phyloP scores from a whole-genome alignment of 371 early-diverging fungal species.

The Syncephalastrum monosporum region DNA sequence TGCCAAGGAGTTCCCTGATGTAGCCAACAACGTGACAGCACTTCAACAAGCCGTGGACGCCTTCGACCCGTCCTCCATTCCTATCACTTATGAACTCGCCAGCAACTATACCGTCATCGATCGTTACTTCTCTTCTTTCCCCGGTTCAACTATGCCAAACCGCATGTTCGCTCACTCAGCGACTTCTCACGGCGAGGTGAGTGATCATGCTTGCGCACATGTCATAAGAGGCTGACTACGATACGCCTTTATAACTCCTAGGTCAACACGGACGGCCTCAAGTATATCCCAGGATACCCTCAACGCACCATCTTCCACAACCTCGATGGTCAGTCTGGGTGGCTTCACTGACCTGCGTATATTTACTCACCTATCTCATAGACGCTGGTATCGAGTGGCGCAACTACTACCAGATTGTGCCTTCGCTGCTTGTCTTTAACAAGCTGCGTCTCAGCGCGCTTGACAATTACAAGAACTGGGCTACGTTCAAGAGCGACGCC shows the following conservation, averaged over 20 bases:
- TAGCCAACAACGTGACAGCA: conserved; percentile 15
- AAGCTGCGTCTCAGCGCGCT: conserved; percentile 18
- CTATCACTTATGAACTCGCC: conserved; percentile 30
- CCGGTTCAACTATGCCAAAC: conserved; percentile 36
- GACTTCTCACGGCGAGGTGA: conserved; percentile 22
- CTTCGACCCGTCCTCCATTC: conserved; percentile 22
- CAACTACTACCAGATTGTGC: conserved; percentile 22
- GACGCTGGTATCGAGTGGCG: conserved; percentile 18
- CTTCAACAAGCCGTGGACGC: conserved; percentile 29
- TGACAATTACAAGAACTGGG: conserved; percentile 16
- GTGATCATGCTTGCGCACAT: not conserved
- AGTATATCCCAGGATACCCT: conserved; percentile 25
- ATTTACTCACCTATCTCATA: not conserved
- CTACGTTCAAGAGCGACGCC: conserved; percentile 22
- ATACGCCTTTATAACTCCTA: not conserved
- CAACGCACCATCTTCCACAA: conserved; percentile 33
- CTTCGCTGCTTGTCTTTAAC: conserved; percentile 21
- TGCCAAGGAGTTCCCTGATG: conserved; percentile 10
- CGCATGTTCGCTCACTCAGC: conserved; percentile 29
- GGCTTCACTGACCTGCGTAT: too few species aligned
- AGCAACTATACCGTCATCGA: conserved; percentile 27
- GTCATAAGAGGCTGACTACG: not conserved
- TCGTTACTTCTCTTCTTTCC: conserved; percentile 27
- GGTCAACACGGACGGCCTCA: conserved; percentile 10
- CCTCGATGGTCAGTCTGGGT: conserved; percentile 14